These are phyloP conservation scores for Silene noctiflora DNA, from an alignment of 179 eudicot species.

Conservation along the genomic window DNA sequence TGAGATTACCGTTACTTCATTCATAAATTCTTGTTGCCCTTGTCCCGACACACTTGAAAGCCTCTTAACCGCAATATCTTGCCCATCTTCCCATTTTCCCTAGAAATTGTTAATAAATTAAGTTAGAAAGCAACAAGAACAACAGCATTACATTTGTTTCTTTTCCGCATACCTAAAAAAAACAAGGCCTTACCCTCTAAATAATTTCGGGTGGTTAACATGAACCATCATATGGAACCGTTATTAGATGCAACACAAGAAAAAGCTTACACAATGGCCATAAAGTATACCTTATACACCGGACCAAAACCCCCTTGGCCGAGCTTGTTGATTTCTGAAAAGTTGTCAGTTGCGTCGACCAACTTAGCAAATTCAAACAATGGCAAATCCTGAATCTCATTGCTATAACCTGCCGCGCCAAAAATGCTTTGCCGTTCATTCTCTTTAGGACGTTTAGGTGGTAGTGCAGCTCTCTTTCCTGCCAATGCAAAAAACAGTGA, in stretches of 20 bases:
- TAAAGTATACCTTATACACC: slow-evolving; percentile 31
- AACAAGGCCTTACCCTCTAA: no score
- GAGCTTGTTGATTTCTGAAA: slow-evolving; percentile 25
- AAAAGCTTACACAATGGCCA: no score
- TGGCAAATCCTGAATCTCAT: slow-evolving; percentile 9
- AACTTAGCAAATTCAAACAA: slow-evolving; percentile 6
- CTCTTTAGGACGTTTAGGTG: background rate
- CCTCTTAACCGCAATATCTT: slow-evolving; percentile 48
- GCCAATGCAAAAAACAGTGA: background rate
- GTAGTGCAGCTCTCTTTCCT: background rate
- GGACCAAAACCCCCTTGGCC: slow-evolving; percentile 34
- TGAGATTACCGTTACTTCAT: slow-evolving; percentile 38
- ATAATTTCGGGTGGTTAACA: no score
- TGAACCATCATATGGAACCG: background rate
- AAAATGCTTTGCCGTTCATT: background rate
- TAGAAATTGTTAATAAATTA: slow-evolving; percentile 13
- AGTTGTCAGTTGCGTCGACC: slow-evolving; percentile 18
- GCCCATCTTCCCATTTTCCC: slow-evolving; percentile 35
- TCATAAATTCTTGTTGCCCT: slow-evolving; percentile 48
- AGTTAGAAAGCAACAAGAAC: no score
- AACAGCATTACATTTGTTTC: no score
- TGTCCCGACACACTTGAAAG: slow-evolving; percentile 42
- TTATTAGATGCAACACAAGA: no score
- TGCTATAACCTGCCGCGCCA: background rate
- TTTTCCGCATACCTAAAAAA: no score